Evolutionary conservation across 1,284 basidiomycete species (phyloP), one percentile per base, ranked within the genome.

Genomic region (Pulveroboletus ridleyi): DNA sequence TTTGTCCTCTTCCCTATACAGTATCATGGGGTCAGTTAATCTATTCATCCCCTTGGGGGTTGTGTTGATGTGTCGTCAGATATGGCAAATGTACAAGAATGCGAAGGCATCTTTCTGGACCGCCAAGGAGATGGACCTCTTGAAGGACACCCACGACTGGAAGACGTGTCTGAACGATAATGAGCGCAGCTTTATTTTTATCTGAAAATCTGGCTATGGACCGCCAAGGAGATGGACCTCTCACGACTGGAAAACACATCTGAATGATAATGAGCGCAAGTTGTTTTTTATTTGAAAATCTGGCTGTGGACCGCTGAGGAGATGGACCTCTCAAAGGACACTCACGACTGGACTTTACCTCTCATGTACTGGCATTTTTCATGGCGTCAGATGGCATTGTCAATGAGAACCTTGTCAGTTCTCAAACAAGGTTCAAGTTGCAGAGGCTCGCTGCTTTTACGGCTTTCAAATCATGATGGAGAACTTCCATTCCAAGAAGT

Each of bases 51-150:
- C 17, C 20, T 42, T 10, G 52, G 22, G n/a, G 46, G n/a, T 13
- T 53, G 44, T 10, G 17, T 53, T 71, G 14, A 66, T 44, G 1
- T 47, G 39, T 39, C 11, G n/a, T 9, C 65, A 97, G 95, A 97
- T 98, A 73, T 98, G 96, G 96, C 90, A 92, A 78, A 94, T 96
- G 88, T 98, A 98, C 86, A 98, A 98, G 82, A 94, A 96, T 77
- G 91, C 92, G 0, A 86, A 95, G 72, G 92, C 92, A 0, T 96
- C 93, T 0, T 98, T 99, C 83, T 99, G 96, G 97, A 99, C 96
- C 3, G 95, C 95, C 2, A 96, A 99, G 79, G 96, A 99, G 82
- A 97, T 99, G 85, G 95, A 99, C 78, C 90, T 99, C 22, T 96
- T 95, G 25, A 92, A 96, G 73, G 97, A 99, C 74, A 76, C 94